phyloP scores from a whole-genome alignment of 2,329 filamentous ascomycete genomes.

The Colletotrichum salicis region DNA sequence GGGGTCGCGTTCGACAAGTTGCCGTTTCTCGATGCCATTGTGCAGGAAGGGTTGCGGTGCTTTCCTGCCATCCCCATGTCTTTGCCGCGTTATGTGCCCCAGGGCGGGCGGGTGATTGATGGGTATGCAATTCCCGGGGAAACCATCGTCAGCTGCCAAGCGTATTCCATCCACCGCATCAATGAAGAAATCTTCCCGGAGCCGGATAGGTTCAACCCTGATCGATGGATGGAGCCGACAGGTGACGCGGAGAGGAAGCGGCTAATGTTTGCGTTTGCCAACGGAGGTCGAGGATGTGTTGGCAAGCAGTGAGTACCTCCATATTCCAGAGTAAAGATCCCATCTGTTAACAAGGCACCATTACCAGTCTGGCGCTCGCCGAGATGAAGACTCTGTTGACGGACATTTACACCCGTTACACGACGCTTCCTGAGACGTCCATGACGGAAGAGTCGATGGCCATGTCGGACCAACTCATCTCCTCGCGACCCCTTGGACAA shows the following conservation, averaged over 20 bases:
- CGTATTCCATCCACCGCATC: slow-evolving; percentile 68
- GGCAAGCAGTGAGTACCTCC: slow-evolving; percentile 70
- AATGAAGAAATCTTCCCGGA: slow-evolving; percentile 78
- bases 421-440: slow-evolving; percentile 63
- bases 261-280: slow-evolving; percentile 73
- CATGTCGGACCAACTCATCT: slow-evolving; percentile 75
- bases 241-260: slow-evolving; percentile 77
- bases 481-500: slow-evolving; percentile 69
- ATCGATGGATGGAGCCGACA: slow-evolving; percentile 81
- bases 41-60: slow-evolving; percentile 70
- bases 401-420: slow-evolving; percentile 70
- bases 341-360: slow-evolving; percentile 42
- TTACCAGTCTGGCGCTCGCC: slow-evolving; percentile 62
- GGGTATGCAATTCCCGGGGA: slow-evolving; percentile 63
- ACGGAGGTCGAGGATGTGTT: slow-evolving; percentile 72
- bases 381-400: slow-evolving; percentile 75
- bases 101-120: slow-evolving; percentile 64
- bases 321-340: neutral
- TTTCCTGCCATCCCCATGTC: slow-evolving; percentile 76
- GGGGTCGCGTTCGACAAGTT: slow-evolving; percentile 59
- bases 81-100: slow-evolving; percentile 68
- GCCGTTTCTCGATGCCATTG: slow-evolving; percentile 70
- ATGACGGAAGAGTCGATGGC: slow-evolving; percentile 69
- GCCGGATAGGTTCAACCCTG: slow-evolving; percentile 81
- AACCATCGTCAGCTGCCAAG: slow-evolving; percentile 70